Evolutionary conservation across 352 stramenopile species (phyloP), one percentile per base, ranked within the genome.

Genomic region (Globisporangium viniferum): DNA sequence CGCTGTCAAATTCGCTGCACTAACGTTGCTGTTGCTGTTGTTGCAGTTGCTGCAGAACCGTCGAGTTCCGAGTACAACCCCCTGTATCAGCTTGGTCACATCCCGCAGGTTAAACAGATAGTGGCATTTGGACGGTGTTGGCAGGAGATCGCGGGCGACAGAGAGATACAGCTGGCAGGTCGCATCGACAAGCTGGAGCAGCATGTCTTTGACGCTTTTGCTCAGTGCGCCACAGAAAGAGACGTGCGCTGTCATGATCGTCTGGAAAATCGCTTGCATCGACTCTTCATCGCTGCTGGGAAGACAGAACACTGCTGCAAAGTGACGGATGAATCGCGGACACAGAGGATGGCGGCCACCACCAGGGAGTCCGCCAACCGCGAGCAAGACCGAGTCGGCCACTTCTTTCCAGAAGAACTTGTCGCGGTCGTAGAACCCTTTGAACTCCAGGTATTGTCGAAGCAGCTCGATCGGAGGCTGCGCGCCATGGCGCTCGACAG

Each of bases 221-320:
- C 59, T 51, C 10, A 88, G 74, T 9, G 64, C 65, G 8, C 57
- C 33, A 54, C 73, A 74, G 15, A 56, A 67, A 14, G 68, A 46
- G 8, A 92, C 72, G 51, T 81, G 80, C 7, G 73, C 91, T 3
- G 70, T 46, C 36, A 98, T 73, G 62, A 98, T 98, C 5, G 85
- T 78, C 10, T 71, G 73, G 62, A 98, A 98, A 41, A 98, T 98
- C 5, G 82, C 66, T 60, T 89, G 88, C 83, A 98, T 95, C 0
- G 88, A 82, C 6, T 67, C 61, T 29, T 94, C 82, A 22, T 90
- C 84, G 48, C 83, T 89, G 59, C 73, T 85, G 10, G 86, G 86
- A n/a, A 95, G 73, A 33, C 82, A 93, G 0, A 93, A 78, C 0
- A 94, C 76, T 4, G 70, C 74, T 8, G 70, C 77, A 65, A 94